Conservation (phyloP, 345 rosid species). For the Salix brachista region DNA sequence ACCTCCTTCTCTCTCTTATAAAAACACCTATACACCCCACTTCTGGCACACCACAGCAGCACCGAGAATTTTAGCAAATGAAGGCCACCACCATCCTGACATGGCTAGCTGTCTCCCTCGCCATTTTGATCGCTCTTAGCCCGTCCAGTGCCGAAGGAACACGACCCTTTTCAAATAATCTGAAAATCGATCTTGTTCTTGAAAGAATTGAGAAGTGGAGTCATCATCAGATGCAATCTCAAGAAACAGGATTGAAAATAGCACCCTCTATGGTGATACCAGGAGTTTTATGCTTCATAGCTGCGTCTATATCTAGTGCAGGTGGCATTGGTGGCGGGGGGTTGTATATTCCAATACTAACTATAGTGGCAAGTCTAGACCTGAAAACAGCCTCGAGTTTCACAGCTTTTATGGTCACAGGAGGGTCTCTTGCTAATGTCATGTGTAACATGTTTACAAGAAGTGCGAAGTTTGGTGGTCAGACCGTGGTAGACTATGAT, state of each 20-base stretch:
- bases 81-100: neutral
- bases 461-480: constrained; percentile 41
- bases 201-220: constrained; percentile 38
- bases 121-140: constrained; percentile 21
- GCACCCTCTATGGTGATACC: constrained; percentile 41
- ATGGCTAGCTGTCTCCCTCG: constrained; percentile 18
- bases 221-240: constrained; percentile 21
- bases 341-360: constrained; percentile 69
- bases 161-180: constrained; percentile 16
- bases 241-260: constrained; percentile 27
- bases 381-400: constrained; percentile 73
- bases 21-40: neutral
- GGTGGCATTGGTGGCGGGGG: constrained; percentile 97
- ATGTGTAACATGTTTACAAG: constrained; percentile 39
- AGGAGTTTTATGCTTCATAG: constrained; percentile 57
- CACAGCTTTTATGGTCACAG: constrained; percentile 94
- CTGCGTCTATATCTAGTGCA: constrained; percentile 79
- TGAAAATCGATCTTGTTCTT: constrained; percentile 11
- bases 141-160: constrained; percentile 23
- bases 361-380: constrained; percentile 61
- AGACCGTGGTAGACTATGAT: constrained; percentile 55
- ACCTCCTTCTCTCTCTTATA: neutral
- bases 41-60: neutral
- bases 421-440: constrained; percentile 79
- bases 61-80: constrained; percentile 3